These are phyloP conservation scores for Begonia fuchsioides DNA, from an alignment of 306 rosid genomes.

Conservation along the genomic window DNA sequence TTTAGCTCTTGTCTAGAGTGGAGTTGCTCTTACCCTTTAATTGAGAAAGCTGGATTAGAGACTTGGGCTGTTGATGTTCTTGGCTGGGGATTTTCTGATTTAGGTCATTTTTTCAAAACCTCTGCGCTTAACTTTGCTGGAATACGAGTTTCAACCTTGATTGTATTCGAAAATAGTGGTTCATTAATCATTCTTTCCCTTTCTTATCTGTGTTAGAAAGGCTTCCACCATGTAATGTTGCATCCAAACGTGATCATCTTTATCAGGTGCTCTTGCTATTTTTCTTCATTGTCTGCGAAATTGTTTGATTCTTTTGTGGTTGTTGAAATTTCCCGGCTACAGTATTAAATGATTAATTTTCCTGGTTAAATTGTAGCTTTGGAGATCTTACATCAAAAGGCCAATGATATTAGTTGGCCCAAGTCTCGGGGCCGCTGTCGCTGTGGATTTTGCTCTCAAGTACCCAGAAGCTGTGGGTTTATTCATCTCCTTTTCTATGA, in stretches of 20 bases:
- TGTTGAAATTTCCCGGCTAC: no score
- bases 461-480: slow-evolving; percentile 80
- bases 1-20: slow-evolving; percentile 93
- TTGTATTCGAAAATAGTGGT: neutral
- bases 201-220: slow-evolving; percentile 28
- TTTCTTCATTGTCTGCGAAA: neutral
- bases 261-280: slow-evolving; percentile 45
- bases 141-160: no score
- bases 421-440: slow-evolving; percentile 95
- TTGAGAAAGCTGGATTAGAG: slow-evolving; percentile 73
- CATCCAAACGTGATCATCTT: slow-evolving; percentile 72
- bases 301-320: no score
- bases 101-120: slow-evolving; percentile 32
- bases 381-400: slow-evolving; percentile 66
- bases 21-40: slow-evolving; percentile 70
- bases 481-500: no score
- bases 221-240: slow-evolving; percentile 58
- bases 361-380: slow-evolving; percentile 29
- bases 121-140: neutral
- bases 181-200: slow-evolving; percentile 2
- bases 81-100: slow-evolving; percentile 97
- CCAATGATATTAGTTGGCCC: slow-evolving; percentile 93
- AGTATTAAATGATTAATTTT: no score
- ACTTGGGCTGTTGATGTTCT: slow-evolving; percentile 94
- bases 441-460: slow-evolving; percentile 69